Evolutionary conservation across 2,329 filamentous ascomycete species (phyloP).

Genomic region (Fusarium duplospermum): DNA sequence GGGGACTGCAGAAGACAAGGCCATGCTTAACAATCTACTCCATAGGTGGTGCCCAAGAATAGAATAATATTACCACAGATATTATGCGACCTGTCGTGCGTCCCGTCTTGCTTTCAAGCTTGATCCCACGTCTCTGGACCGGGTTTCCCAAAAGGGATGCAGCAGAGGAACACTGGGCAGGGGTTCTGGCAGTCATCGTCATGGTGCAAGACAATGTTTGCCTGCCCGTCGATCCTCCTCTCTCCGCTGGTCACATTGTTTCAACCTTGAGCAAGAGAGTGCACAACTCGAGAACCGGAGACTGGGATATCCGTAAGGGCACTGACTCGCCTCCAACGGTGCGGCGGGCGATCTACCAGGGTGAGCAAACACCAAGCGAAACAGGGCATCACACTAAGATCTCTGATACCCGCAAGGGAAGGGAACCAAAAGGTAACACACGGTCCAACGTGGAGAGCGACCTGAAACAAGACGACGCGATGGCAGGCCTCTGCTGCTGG

Average conservation of each 20-base stretch:
- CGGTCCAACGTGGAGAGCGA: constrained; percentile 37
- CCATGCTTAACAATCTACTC: not conserved
- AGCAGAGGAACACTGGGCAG: not conserved
- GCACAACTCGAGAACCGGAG: constrained; percentile 1
- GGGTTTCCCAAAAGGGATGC: not conserved
- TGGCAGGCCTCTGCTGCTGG: constrained; percentile 24
- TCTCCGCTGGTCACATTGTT: constrained; percentile 4
- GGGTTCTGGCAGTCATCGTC: not conserved
- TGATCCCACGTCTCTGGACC: not conserved
- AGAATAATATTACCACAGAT: constrained; percentile 1
- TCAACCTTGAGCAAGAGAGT: constrained; percentile 5
- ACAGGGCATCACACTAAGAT: constrained; percentile 29
- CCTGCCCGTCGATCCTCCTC: not conserved
- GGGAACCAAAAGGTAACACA: constrained; percentile 30
- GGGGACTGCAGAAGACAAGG: not conserved
- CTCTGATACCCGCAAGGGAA: constrained; percentile 20
- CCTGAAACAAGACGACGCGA: constrained; percentile 42
- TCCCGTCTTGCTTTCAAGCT: not conserved
- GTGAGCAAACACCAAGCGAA: constrained; percentile 23
- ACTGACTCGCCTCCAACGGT: constrained; percentile 1
- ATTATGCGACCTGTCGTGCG: constrained; percentile 8
- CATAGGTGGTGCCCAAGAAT: not conserved
- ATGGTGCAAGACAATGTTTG: not conserved
- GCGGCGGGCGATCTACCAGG: constrained; percentile 32
- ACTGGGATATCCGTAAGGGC: constrained; percentile 16